Evolutionary conservation across 2,329 filamentous ascomycete species (phyloP).

Genomic region (Graphiopsis chlorocephala): DNA sequence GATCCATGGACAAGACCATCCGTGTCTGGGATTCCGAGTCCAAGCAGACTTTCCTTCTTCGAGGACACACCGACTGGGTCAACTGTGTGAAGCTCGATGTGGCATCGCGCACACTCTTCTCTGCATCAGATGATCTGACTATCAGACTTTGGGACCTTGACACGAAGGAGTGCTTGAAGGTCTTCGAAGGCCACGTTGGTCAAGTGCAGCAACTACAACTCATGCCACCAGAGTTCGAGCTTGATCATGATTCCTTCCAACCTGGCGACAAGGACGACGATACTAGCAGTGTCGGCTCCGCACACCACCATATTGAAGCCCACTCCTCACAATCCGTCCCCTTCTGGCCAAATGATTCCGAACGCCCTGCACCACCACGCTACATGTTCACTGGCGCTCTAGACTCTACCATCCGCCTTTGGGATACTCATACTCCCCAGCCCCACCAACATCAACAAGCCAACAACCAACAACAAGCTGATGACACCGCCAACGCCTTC

Average conservation of each 20-base stretch:
- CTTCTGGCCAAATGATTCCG: conserved; percentile 59
- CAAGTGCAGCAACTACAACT: conserved; percentile 90
- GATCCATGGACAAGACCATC: conserved; percentile 83
- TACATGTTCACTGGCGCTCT: conserved; percentile 94
- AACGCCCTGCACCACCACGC: conserved; percentile 71
- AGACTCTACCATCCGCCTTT: conserved; percentile 86
- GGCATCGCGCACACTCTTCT: conserved; percentile 71
- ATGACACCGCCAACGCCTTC: conserved; percentile 17
- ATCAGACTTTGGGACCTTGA: conserved; percentile 93
- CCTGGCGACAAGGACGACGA: conserved; percentile 55
- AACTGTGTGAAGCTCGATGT: conserved; percentile 91
- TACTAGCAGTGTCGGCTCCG: conserved; percentile 32
- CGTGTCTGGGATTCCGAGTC: conserved; percentile 91
- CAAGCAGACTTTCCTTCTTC: conserved; percentile 73
- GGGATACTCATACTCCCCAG: conserved; percentile 63
- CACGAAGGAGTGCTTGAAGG: conserved; percentile 70
- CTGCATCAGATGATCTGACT: conserved; percentile 88
- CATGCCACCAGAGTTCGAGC: conserved; percentile 83
- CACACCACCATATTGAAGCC: conserved; percentile 20
- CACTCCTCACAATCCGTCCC: conserved; percentile 20
- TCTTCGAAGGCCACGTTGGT: conserved; percentile 85
- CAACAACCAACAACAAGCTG: conserved; percentile 1
- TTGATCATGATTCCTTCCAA: conserved; percentile 63
- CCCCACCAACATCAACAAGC: conserved; percentile 18
- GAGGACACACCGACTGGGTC: conserved; percentile 90